Conservation (phyloP, 495 filamentous ascomycete genomes). For the Clavariopsis aquatica region DNA sequence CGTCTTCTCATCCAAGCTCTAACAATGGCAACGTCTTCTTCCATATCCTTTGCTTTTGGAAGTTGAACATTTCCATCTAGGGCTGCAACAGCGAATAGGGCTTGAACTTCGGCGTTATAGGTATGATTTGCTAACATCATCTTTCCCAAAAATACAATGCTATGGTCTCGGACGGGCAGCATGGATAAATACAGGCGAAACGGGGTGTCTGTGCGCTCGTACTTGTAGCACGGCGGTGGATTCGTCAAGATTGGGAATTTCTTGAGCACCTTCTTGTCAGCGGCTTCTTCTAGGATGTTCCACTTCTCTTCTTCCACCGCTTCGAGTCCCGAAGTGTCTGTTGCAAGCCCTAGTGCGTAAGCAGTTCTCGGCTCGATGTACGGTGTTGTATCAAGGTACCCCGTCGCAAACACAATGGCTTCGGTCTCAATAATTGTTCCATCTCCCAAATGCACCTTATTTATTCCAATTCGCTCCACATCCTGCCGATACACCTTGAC, state of each 20-base stretch:
- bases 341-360: not conserved
- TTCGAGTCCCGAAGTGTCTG: not conserved
- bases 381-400: constrained; percentile 42
- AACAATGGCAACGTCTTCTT: constrained; percentile 43
- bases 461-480: constrained; percentile 31
- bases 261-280: constrained; percentile 44
- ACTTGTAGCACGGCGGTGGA: constrained; percentile 42
- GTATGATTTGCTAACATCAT: constrained; percentile 44
- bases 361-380: constrained; percentile 34
- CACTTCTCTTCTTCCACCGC: constrained; percentile 27
- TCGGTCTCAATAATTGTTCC: constrained; percentile 42
- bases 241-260: constrained; percentile 46
- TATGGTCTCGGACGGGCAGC: constrained; percentile 45
- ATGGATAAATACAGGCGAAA: constrained; percentile 48
- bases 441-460: constrained; percentile 36
- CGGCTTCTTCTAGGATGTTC: constrained; percentile 40
- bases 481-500: constrained; percentile 46
- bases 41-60: constrained; percentile 37
- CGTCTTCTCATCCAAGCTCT: constrained; percentile 45
- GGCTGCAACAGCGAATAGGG: constrained; percentile 50
- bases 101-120: constrained; percentile 48
- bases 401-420: constrained; percentile 48
- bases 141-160: constrained; percentile 50
- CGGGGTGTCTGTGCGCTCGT: constrained; percentile 39
- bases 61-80: constrained; percentile 46